Evolutionary conservation across 805 yeast genomes (phyloP).

Genomic region (Yamadazyma takamatsuzukensis): DNA sequence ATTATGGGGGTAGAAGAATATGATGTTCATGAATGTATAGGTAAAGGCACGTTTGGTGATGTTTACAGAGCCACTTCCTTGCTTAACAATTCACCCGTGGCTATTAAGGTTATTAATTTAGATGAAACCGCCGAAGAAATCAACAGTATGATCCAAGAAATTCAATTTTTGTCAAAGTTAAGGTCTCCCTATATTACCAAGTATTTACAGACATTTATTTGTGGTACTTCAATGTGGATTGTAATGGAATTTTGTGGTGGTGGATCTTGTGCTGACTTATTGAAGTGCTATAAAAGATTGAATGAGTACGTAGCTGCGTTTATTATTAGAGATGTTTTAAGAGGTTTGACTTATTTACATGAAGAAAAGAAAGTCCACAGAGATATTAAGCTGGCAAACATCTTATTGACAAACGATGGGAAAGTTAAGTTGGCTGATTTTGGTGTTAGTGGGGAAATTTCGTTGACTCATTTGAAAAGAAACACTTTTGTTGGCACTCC

Average conservation of each 20-base stretch:
- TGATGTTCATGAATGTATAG: conserved; percentile 54
- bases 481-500: conserved; percentile 93
- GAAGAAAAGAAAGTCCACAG: conserved; percentile 75
- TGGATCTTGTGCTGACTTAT: conserved; percentile 80
- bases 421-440: conserved; percentile 83
- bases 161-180: conserved; percentile 66
- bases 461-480: conserved; percentile 47
- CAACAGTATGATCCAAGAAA: conserved; percentile 68
- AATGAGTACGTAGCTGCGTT: conserved; percentile 58
- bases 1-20: conserved; percentile 18
- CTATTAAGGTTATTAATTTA: conserved; percentile 81
- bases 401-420: conserved; percentile 67
- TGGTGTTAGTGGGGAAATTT: conserved; percentile 86
- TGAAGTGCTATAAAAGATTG: conserved; percentile 52
- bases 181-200: conserved; percentile 65
- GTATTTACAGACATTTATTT: conserved; percentile 56
- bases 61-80: conserved; percentile 61
- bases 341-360: conserved; percentile 77
- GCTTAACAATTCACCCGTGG: conserved; percentile 49
- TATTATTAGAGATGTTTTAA: conserved; percentile 59
- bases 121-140: conserved; percentile 80
- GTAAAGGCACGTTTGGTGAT: conserved; percentile 85
- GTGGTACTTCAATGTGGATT: conserved; percentile 74
- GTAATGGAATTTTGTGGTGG: conserved; percentile 96
- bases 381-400: conserved; percentile 88